Evolutionary conservation across 164 flowering plant species (phyloP), one percentile per base, ranked within the genome.

Genomic region (Stephania japonica): DNA sequence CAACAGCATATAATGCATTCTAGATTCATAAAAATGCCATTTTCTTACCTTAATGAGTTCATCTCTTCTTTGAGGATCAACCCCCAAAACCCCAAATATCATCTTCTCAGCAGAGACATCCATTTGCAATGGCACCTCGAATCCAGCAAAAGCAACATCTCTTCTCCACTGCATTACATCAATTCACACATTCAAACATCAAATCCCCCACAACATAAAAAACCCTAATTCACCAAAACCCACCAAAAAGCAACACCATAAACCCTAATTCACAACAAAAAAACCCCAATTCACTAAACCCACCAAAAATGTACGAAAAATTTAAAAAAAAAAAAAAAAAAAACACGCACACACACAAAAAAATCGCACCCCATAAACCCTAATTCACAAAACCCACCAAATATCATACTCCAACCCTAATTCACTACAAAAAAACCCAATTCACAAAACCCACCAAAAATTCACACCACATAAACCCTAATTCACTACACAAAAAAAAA

Each of bases 101-200:
- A 95, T 89, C 81, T 95, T 95, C 81, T 95, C 97, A 1, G 98
- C 98, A 65, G 97, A 90, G 42, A 95, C 70, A 79, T 93, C 99
- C 98, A 93, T 95, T 75, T 91, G 99, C 38, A 95, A 89, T 0
- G 99, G 85, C 74, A 93, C 97, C 65, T 89, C 99, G 83, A 91
- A 93, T 44, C 99, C 99, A 68, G 99, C 99, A 88, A 93, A 93
- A 53, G 98, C 97, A 67, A 93, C 94, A 71, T 95, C 99, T 69
- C 97, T 76, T 77, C 88, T 95, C 99, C 99, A 93, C 98, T 95
- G 85, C 81, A 82, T 44, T 72, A 72, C 3, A 32, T 4, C 38
- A 32, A 32, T 32, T 32, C 38, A 32, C 32, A 27, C 32, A 27
- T 27, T 11, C 59, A 50, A 16, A 50, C 59, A 32, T 32, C 38